Evolutionary conservation across 2,329 filamentous ascomycete genomes (phyloP), one percentile per base, ranked within the genome.

Genomic region (Ascochyta rabiei): DNA sequence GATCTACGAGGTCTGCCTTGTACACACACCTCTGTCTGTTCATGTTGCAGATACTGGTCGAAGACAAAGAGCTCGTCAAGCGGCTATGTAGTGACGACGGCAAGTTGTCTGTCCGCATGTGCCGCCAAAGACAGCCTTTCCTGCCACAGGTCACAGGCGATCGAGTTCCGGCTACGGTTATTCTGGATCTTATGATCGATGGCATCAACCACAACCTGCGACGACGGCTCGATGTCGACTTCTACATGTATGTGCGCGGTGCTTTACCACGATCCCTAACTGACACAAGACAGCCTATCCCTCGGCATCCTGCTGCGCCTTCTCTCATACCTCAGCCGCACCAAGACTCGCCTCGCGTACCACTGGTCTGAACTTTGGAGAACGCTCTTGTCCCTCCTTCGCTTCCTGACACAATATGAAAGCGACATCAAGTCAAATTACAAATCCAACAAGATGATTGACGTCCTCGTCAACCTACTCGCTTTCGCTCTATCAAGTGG

Each of bases 341-440:
- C 89, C 43, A 87, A 91, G 66, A 92, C 88, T 28, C 89, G 95
- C 30, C 81, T 98, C 16, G 56, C 82, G 15, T 97, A 97, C 73
- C 95, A 99, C 77, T 99, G 95, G 95, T 87, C 91, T 1, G 93
- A 98, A 68, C 84, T 99, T 24, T 99, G 96, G 86, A 88, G 93
- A 45, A 90, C 90, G 2, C 81, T 99, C 3, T 83, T 98, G 10
- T 89, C 91, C 5, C 87, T 99, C 19, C 86, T 96, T 61, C 89
- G 91, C 38, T 99, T 99, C 78, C 81, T 98, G 39, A 91, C 89
- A 2, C 93, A 89, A 23, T 99, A 99, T 71, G 85, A 88, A 4
- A 78, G 85, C 6, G 93, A 97, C 66, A 80, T 99, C 24, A 86
- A 87, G 62, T 80, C 80, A 31, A 79, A 91, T 37, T 78, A 85